Percentiles rank a stretch among this genome's conserved stretches.
phyloP scores from a whole-genome alignment of 176 grass and related monocot genomes.

The Bolboschoenus planiculmis region DNA sequence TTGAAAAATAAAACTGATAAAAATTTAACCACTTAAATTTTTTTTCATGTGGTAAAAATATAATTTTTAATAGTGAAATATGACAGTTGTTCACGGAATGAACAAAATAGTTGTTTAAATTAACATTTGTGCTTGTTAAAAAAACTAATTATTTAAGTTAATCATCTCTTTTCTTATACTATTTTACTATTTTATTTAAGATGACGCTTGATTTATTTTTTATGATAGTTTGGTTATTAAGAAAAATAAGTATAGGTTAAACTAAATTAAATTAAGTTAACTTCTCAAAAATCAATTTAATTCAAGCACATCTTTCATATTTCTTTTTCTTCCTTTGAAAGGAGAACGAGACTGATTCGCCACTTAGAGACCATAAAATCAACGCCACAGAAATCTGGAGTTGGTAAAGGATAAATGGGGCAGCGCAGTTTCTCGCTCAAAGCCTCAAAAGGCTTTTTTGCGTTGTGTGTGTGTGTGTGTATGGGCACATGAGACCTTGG shows the following conservation, averaged over 20 bases:
- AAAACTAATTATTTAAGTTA: too few species aligned
- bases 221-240: too few species aligned
- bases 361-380: neutral
- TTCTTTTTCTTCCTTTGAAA: neutral
- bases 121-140: neutral
- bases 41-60: neutral
- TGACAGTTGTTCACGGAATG: neutral
- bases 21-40: neutral
- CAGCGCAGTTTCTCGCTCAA: neutral
- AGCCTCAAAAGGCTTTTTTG: too few species aligned
- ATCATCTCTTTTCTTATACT: too few species aligned
- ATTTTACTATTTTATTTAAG: too few species aligned
- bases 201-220: too few species aligned
- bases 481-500: constrained; percentile 7
- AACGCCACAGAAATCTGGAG: neutral
- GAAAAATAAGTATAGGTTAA: too few species aligned
- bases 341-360: neutral
- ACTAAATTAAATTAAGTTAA: too few species aligned
- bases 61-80: neutral
- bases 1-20: neutral
- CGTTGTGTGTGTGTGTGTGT: too few species aligned
- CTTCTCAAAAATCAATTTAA: too few species aligned
- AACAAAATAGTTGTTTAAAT: neutral
- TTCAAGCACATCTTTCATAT: too few species aligned
- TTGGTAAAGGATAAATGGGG: neutral